phyloP scores from a whole-genome alignment of 73 alveolate genomes.

The Halteria grandinella region DNA sequence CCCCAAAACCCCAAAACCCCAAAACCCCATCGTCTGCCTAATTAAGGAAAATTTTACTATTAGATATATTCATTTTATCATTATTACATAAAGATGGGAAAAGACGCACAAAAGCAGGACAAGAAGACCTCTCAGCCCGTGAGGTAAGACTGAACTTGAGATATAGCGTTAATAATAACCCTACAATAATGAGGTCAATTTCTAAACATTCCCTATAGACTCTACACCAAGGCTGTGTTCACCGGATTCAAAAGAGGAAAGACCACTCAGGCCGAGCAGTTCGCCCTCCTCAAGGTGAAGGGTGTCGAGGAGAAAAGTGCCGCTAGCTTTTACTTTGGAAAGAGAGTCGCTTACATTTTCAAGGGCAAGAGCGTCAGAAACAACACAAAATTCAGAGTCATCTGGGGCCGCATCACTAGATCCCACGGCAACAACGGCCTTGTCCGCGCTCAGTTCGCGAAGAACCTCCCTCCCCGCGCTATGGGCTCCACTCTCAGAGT shows the following conservation, averaged over 20 bases:
- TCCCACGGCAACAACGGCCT: slow-evolving; percentile 94
- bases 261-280: slow-evolving; percentile 73
- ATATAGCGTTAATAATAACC: too few relatives aligned
- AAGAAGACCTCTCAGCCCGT: slow-evolving; percentile 30
- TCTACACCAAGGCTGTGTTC: slow-evolving; percentile 90
- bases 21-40: not conserved
- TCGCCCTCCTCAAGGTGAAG: slow-evolving; percentile 86
- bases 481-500: slow-evolving; percentile 92
- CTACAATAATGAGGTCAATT: too few relatives aligned
- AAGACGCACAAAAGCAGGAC: slow-evolving; percentile 21
- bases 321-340: slow-evolving; percentile 83
- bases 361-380: slow-evolving; percentile 73
- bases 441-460: slow-evolving; percentile 86
- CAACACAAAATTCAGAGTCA: slow-evolving; percentile 84
- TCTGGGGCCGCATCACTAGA: slow-evolving; percentile 92
- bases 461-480: slow-evolving; percentile 92
- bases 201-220: slow-evolving; percentile 54
- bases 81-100: slow-evolving; percentile 49
- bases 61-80: slow-evolving; percentile 38
- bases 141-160: not conserved
- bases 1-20: slow-evolving; percentile 40
- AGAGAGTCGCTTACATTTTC: slow-evolving; percentile 88
- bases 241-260: slow-evolving; percentile 94
- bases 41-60: not conserved
- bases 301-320: slow-evolving; percentile 82